These are phyloP conservation scores for Taiozyma sp. DNA, from an alignment of 1,139 yeast genomes.

Conservation along the genomic window DNA sequence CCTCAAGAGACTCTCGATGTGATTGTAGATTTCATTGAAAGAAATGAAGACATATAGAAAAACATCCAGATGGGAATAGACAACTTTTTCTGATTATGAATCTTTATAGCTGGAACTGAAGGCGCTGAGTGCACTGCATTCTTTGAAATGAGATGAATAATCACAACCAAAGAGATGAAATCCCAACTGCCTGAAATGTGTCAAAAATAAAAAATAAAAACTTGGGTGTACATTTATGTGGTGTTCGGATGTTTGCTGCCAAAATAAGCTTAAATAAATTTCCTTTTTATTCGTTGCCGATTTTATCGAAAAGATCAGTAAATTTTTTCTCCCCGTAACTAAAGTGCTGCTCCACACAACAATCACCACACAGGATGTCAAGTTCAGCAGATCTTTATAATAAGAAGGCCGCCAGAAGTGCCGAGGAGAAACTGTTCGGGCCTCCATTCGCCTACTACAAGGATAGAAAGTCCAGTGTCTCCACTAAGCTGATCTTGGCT, in stretches of 20 bases:
- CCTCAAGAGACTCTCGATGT: slow-evolving; percentile 63
- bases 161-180: no score
- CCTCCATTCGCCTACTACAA: slow-evolving; percentile 22
- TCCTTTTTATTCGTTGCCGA: neutral
- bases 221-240: neutral
- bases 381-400: neutral
- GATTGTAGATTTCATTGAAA: slow-evolving; percentile 54
- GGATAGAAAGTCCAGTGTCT: slow-evolving; percentile 16
- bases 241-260: neutral
- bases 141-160: no score
- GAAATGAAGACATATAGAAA: slow-evolving; percentile 40
- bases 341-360: neutral
- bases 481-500: slow-evolving; percentile 21
- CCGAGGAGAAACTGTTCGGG: slow-evolving; percentile 22
- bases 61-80: neutral
- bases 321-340: neutral
- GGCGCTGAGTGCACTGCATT: no score
- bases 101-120: neutral
- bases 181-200: neutral
- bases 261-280: slow-evolving; percentile 1
- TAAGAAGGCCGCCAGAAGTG: neutral
- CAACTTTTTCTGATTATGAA: neutral
- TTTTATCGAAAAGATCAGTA: neutral
- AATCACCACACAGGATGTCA: neutral
- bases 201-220: neutral